Percentiles rank a stretch among this genome's conserved stretches.
These are phyloP conservation scores for Dianthus caryophyllus DNA, from an alignment of 148 eudicot genomes.

Conservation along the genomic window DNA sequence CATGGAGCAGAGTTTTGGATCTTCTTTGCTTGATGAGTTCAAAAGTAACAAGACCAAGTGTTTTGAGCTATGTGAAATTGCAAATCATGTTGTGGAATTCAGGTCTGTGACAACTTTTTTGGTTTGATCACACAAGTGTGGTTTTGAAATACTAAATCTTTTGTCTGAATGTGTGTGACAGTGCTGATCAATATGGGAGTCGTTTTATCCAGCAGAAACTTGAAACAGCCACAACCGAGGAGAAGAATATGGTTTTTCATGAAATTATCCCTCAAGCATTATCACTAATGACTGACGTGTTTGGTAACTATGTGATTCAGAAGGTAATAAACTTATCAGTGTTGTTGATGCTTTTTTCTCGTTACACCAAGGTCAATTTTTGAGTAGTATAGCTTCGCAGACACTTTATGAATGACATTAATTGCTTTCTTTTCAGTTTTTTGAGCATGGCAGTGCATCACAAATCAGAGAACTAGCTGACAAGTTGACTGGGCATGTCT, in stretches of 20 bases:
- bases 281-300: conserved; percentile 80
- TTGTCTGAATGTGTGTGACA: conserved; percentile 25
- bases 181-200: conserved; percentile 90
- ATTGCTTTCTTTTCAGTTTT: conserved; percentile 45
- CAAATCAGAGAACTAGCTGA: conserved; percentile 74
- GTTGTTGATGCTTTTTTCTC: not conserved
- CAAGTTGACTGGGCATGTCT: conserved; percentile 68
- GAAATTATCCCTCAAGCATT: conserved; percentile 73
- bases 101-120: conserved; percentile 35
- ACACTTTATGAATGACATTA: not conserved
- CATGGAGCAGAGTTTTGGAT: conserved; percentile 55
- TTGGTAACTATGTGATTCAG: conserved; percentile 87
- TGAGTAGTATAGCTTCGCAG: not conserved
- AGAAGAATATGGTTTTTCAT: conserved; percentile 66
- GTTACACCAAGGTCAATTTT: not conserved
- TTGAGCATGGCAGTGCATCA: conserved; percentile 76
- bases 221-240: conserved; percentile 65
- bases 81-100: conserved; percentile 73
- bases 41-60: conserved; percentile 67
- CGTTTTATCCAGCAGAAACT: conserved; percentile 86
- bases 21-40: conserved; percentile 74
- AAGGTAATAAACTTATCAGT: conserved; percentile 37
- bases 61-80: conserved; percentile 79
- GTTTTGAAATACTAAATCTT: not conserved
- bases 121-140: not conserved